Base-by-base conservation (phyloP, 169 alveolate species). In the Plasmodium falciparum region DNA sequence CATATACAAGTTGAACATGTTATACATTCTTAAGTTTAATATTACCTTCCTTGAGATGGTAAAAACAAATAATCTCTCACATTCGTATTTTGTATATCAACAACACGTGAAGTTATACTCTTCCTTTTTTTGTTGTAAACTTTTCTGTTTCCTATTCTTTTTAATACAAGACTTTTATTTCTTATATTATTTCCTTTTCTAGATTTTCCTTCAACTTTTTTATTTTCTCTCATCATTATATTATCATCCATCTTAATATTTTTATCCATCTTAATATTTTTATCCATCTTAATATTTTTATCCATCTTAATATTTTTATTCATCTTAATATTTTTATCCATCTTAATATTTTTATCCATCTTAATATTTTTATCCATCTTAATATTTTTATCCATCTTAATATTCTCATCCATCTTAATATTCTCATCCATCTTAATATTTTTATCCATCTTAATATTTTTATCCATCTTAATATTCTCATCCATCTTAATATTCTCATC, bases 81-180 rank as follows among this genome's bases (percentile, higher is more conserved):
- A 78, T 63, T 65, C 26, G 76, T 78, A 47, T 78, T 78, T 45
- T 78, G 89, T 78, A 78, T 65, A 49, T 78, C 89, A 39, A 78
- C 78, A 43, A 78, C 45, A 3, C 43, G 58, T 33, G 13, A 63
- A 24, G 8, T 5, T 39, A 7, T 54, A 39, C 26, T 6, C 29
- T 58, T 71, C 39, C 8, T 65, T 70, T 66, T n/a, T 1, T 49
- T 67, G 54, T 78, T 29, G 4, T 56, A 45, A 15, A 11, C 43
- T 11, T 45, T 3, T 17, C 29, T 75, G 13, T 43, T 43, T 3
- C 33, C n/a, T 26, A n/a, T 20, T 45, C 22, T 39, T 5, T 39
- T 39, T 39, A 39, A 39, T 39, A 39, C 2, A 0, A 39, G 11
- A 39, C 47, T 39, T 39, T 39, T 39, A 39, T 39, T 15, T 63